Percentiles rank a stretch among this genome's conserved stretches.
Evolutionary conservation across 441 rosid species (phyloP).

Genomic region (Gossypium aridum): DNA sequence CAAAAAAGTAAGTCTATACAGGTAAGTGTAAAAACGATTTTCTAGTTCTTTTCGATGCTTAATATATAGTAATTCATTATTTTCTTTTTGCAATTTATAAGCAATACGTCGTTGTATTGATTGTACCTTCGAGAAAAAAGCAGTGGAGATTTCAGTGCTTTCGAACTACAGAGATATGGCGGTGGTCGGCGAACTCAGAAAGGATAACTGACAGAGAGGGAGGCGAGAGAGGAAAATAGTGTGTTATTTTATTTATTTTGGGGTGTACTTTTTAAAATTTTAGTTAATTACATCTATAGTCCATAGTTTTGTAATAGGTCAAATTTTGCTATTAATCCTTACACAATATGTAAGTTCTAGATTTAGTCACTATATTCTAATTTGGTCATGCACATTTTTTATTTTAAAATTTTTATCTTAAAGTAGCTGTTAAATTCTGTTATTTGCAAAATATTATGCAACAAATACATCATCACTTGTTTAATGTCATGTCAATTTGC

Average conservation of each 20-base stretch:
- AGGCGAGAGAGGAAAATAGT: constrained; percentile 14
- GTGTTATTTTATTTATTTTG: not conserved
- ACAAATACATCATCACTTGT: too few relatives aligned
- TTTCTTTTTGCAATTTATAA: not conserved
- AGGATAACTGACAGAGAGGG: constrained; percentile 21
- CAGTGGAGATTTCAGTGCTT: constrained; percentile 10
- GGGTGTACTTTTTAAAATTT: too few relatives aligned
- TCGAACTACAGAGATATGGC: constrained; percentile 13
- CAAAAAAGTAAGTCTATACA: not conserved
- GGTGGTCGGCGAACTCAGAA: constrained; percentile 31
- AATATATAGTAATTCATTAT: not conserved
- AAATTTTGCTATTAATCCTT: too few relatives aligned
- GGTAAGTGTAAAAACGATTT: not conserved
- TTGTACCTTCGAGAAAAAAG: constrained; percentile 10
- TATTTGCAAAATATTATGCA: too few relatives aligned
- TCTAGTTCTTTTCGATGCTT: not conserved
- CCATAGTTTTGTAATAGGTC: not conserved
- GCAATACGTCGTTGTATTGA: not conserved
- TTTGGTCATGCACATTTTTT: too few relatives aligned
- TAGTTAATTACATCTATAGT: not conserved
- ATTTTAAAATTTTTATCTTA: too few relatives aligned
- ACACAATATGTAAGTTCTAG: too few relatives aligned
- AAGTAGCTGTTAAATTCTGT: too few relatives aligned
- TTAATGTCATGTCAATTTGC: too few relatives aligned
- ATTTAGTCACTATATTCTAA: too few relatives aligned